Conservation (phyloP, 2,329 filamentous ascomycete genomes). For the Cladosporium sphaerospermum region DNA sequence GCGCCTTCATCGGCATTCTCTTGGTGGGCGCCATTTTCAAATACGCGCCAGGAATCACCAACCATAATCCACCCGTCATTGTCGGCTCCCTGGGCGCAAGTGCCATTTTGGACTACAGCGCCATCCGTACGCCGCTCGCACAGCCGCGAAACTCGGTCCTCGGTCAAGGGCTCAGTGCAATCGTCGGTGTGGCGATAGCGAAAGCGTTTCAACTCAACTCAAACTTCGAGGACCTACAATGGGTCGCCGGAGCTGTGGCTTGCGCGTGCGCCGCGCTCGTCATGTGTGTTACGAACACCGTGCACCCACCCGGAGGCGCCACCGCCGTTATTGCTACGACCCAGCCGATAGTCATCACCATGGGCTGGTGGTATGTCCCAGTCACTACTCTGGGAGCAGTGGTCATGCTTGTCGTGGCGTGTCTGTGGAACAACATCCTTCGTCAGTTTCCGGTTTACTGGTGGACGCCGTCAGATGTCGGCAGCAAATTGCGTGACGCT, state of each 20-base stretch:
- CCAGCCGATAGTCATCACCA: conserved; percentile 32
- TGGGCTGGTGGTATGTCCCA: conserved; percentile 43
- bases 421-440: conserved; percentile 42
- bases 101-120: conserved; percentile 44
- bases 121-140: conserved; percentile 40
- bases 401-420: conserved; percentile 38
- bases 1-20: conserved; percentile 39
- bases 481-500: conserved; percentile 23
- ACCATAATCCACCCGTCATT: conserved; percentile 37
- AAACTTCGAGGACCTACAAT: conserved; percentile 33
- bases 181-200: conserved; percentile 39
- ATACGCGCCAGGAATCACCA: conserved; percentile 32
- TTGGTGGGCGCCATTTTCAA: conserved; percentile 38
- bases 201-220: conserved; percentile 40
- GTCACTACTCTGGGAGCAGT: conserved; percentile 37
- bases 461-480: conserved; percentile 41
- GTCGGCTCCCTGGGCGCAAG: conserved; percentile 42
- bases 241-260: conserved; percentile 40
- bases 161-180: conserved; percentile 40
- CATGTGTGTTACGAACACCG: conserved; percentile 43
- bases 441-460: conserved; percentile 43
- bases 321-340: conserved; percentile 43
- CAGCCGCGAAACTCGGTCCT: conserved; percentile 43
- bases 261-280: conserved; percentile 39
- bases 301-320: conserved; percentile 46